Conservation (phyloP, 495 filamentous ascomycete genomes). For the Lasiosphaeria hispida region DNA sequence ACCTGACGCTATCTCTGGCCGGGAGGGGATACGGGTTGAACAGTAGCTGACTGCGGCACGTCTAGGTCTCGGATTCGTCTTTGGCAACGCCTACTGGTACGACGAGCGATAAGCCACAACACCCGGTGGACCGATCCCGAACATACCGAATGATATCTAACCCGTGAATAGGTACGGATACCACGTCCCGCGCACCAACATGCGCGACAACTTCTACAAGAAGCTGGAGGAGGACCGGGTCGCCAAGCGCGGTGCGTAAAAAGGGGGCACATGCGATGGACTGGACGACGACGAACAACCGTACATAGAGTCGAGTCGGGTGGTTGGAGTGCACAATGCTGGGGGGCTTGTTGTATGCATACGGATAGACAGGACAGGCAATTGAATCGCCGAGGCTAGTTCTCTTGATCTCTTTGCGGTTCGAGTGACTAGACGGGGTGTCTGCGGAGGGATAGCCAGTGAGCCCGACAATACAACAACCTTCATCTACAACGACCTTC, state of each 20-base stretch:
- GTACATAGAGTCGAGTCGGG: slow-evolving; percentile 15
- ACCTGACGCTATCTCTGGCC: background rate
- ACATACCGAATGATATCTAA: slow-evolving; percentile 19
- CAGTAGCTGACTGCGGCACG: slow-evolving; percentile 11
- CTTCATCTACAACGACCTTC: no score
- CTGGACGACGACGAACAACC: background rate
- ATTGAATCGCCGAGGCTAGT: slow-evolving; percentile 19
- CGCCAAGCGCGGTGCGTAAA: slow-evolving; percentile 26
- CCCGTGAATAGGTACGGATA: slow-evolving; percentile 45
- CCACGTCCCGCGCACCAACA: slow-evolving; percentile 50
- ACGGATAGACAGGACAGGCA: slow-evolving; percentile 26
- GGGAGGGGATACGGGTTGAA: background rate
- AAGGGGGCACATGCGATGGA: slow-evolving; percentile 2
- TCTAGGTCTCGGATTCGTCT: slow-evolving; percentile 42
- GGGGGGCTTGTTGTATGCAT: slow-evolving; percentile 22
- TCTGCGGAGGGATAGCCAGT: no score
- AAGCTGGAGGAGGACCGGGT: slow-evolving; percentile 48
- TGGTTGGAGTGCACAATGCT: background rate
- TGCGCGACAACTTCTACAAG: slow-evolving; percentile 47
- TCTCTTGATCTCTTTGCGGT: background rate
- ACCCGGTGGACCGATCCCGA: background rate
- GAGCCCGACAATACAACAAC: no score
- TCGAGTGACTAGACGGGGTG: background rate
- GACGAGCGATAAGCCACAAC: slow-evolving; percentile 15
- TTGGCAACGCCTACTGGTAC: slow-evolving; percentile 50